These are phyloP conservation scores for Xylariaceae sp. DNA, from an alignment of 2,329 filamentous ascomycete species.

Conservation along the genomic window DNA sequence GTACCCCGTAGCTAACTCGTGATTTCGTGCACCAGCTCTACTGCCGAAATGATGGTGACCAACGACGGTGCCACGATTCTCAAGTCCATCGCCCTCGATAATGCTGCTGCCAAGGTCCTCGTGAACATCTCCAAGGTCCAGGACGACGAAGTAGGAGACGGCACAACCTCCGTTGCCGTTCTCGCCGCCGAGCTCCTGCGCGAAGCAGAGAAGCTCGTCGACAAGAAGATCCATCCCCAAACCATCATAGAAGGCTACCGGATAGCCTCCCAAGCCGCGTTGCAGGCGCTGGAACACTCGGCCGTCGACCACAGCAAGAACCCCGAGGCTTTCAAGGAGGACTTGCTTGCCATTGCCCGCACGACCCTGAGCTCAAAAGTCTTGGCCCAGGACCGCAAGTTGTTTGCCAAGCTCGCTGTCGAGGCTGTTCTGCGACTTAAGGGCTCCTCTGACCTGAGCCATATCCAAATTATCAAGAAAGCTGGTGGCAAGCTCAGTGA, in stretches of 20 bases:
- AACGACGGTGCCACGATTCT: slow-evolving; percentile 98
- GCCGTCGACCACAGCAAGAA: slow-evolving; percentile 88
- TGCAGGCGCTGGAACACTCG: slow-evolving; percentile 74
- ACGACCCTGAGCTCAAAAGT: slow-evolving; percentile 98
- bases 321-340: slow-evolving; percentile 77
- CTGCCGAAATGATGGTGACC: slow-evolving; percentile 95
- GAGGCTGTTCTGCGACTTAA: slow-evolving; percentile 88
- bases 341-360: slow-evolving; percentile 82
- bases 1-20: slow-evolving; percentile 7
- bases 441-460: slow-evolving; percentile 86
- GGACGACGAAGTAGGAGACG: slow-evolving; percentile 97
- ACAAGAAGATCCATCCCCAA: slow-evolving; percentile 98
- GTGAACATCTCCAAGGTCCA: slow-evolving; percentile 99
- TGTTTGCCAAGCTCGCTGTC: slow-evolving; percentile 84
- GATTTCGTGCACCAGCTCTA: slow-evolving; percentile 57
- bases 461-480: slow-evolving; percentile 99
- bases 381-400: slow-evolving; percentile 83
- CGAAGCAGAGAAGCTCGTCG: slow-evolving; percentile 93
- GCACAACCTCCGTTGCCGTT: slow-evolving; percentile 95
- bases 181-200: slow-evolving; percentile 90
- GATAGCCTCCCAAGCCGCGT: slow-evolving; percentile 87
- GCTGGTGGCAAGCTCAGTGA: slow-evolving; percentile 95
- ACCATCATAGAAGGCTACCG: slow-evolving; percentile 99
- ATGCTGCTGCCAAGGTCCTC: slow-evolving; percentile 94
- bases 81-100: slow-evolving; percentile 97